Evolutionary conservation across 2,329 filamentous ascomycete species (phyloP).

Genomic region (Penicillium expansum): DNA sequence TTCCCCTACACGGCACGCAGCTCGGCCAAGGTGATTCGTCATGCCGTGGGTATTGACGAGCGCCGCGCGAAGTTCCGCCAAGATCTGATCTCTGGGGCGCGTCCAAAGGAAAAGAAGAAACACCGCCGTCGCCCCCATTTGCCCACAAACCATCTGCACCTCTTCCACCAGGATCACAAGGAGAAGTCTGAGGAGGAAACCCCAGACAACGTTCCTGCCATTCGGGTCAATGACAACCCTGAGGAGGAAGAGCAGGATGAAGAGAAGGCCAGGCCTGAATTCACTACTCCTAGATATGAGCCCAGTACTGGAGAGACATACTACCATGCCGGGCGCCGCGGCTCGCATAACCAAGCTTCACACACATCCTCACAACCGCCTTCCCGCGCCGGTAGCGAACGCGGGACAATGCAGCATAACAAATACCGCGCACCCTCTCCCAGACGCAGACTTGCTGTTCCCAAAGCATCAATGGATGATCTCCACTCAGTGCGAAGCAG

Average conservation of each 20-base stretch:
- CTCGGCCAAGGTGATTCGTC: slow-evolving; percentile 55
- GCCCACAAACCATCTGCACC: slow-evolving; percentile 23
- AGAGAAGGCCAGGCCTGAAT: slow-evolving; percentile 1
- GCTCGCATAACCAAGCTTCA: slow-evolving; percentile 9
- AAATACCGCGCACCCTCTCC: slow-evolving; percentile 32
- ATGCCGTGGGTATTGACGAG: slow-evolving; percentile 59
- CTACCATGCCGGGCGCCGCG: slow-evolving; percentile 27
- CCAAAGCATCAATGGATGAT: slow-evolving; percentile 33
- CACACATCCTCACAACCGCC: slow-evolving; percentile 9
- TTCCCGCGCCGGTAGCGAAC: slow-evolving; percentile 17
- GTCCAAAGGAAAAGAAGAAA: slow-evolving; percentile 21
- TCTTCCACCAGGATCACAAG: slow-evolving; percentile 19
- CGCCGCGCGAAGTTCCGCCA: slow-evolving; percentile 58
- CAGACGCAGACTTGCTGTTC: slow-evolving; percentile 28
- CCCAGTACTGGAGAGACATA: slow-evolving; percentile 26
- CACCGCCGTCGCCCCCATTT: slow-evolving; percentile 21
- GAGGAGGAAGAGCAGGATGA: slow-evolving; percentile 3
- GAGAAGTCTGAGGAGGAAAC: slow-evolving; percentile 11
- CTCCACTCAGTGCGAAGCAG: slow-evolving; percentile 24
- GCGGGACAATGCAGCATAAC: slow-evolving; percentile 9
- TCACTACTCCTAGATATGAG: slow-evolving; percentile 10
- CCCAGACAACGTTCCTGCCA: slow-evolving; percentile 28
- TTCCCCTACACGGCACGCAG: slow-evolving; percentile 61
- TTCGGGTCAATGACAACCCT: slow-evolving; percentile 30
- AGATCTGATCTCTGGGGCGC: slow-evolving; percentile 52